Evolutionary conservation across 1,139 yeast genomes (phyloP).

Genomic region (Yamadazyma spencermartinsiae): DNA sequence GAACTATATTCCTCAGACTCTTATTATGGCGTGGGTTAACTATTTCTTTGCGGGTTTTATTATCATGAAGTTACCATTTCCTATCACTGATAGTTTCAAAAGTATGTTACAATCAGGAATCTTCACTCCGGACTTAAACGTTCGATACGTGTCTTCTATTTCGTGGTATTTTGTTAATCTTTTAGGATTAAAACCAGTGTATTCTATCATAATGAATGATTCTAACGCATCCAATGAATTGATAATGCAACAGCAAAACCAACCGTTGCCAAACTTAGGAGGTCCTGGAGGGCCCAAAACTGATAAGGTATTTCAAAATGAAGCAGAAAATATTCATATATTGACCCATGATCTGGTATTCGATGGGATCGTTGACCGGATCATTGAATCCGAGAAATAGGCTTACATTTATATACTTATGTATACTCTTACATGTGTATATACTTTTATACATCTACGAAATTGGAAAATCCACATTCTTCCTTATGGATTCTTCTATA

Average conservation of each 20-base stretch:
- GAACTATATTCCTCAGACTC: slow-evolving; percentile 85
- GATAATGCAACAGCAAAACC: slow-evolving; percentile 50
- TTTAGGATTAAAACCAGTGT: slow-evolving; percentile 81
- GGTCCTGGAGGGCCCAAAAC: slow-evolving; percentile 62
- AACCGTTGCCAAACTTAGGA: slow-evolving; percentile 44
- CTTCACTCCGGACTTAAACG: slow-evolving; percentile 80
- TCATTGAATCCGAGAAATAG: slow-evolving; percentile 37
- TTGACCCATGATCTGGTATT: slow-evolving; percentile 54
- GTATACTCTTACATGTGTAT: no score
- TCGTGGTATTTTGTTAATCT: slow-evolving; percentile 97
- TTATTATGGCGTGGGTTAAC: slow-evolving; percentile 96
- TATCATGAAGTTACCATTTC: slow-evolving; percentile 59
- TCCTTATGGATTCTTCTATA: no score
- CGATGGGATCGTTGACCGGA: slow-evolving; percentile 66
- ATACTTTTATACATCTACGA: no score
- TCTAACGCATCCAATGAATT: slow-evolving; percentile 48
- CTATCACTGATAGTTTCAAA: slow-evolving; percentile 85
- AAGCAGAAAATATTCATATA: slow-evolving; percentile 77
- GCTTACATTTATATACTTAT: no score
- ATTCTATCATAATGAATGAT: slow-evolving; percentile 68
- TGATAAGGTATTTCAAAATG: slow-evolving; percentile 61
- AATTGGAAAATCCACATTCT: no score
- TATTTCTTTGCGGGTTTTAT: slow-evolving; percentile 92
- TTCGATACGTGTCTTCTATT: slow-evolving; percentile 89
- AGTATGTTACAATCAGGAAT: slow-evolving; percentile 91